Conservation (phyloP, 1,139 yeast species). For the Komagataea norvegica region DNA sequence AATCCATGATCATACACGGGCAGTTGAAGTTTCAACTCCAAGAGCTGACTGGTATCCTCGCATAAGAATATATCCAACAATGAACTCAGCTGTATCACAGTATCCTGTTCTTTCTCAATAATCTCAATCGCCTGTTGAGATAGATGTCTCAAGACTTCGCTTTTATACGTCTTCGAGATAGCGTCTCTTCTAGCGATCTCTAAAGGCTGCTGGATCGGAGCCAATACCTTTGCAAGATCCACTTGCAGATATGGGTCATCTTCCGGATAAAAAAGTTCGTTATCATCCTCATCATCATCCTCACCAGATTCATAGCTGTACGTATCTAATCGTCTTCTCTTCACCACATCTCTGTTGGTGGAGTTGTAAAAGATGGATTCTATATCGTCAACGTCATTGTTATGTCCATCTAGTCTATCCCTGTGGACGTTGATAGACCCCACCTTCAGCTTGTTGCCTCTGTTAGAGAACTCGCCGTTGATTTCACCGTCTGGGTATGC, state of each 20-base stretch:
- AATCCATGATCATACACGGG: conserved; percentile 58
- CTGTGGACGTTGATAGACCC: conserved; percentile 39
- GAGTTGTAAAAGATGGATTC: conserved; percentile 33
- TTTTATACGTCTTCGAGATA: conserved; percentile 57
- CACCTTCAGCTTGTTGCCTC: conserved; percentile 56
- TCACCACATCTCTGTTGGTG: conserved; percentile 25
- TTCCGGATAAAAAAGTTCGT: conserved; percentile 28
- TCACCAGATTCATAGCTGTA: conserved; percentile 21
- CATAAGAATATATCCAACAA: conserved; percentile 78
- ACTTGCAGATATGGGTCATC: conserved; percentile 37
- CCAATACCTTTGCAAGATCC: conserved; percentile 51
- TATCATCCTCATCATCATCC: conserved; percentile 21
- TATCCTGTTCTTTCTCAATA: conserved; percentile 75
- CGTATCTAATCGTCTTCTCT: conserved; percentile 22
- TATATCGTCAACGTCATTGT: conserved; percentile 33
- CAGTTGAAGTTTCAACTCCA: conserved; percentile 60
- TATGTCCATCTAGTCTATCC: conserved; percentile 28
- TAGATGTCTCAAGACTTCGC: conserved; percentile 46
- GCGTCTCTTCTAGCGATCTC: conserved; percentile 74
- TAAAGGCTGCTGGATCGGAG: conserved; percentile 76
- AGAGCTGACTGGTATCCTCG: conserved; percentile 69
- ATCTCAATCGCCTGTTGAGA: conserved; percentile 70
- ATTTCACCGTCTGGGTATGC: conserved; percentile 16
- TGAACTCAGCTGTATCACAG: conserved; percentile 63
- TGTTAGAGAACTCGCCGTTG: conserved; percentile 39